Evolutionary conservation across 495 filamentous ascomycete species (phyloP).

Genomic region (Glonium stellatum): DNA sequence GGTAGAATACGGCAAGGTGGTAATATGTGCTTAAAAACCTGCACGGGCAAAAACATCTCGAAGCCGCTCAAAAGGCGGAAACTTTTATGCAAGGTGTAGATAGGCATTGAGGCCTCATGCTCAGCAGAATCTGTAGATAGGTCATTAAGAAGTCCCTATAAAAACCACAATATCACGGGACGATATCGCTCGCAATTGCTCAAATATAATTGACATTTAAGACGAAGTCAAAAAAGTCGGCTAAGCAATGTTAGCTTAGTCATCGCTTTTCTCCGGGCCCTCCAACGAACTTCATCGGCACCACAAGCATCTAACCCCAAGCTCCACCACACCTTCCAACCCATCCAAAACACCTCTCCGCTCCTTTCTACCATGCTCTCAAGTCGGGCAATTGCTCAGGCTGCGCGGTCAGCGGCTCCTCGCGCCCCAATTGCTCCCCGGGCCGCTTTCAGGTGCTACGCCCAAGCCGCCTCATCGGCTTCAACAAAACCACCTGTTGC

Average conservation of each 20-base stretch:
- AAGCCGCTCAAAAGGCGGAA: too few relatives aligned
- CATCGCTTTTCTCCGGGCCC: background rate
- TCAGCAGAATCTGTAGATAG: too few relatives aligned
- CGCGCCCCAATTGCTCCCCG: slow-evolving; percentile 37
- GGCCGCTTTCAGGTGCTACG: slow-evolving; percentile 55
- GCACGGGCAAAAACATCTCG: too few relatives aligned
- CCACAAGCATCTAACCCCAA: background rate
- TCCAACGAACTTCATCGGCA: background rate
- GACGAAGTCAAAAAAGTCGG: too few relatives aligned
- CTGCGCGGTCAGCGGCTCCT: slow-evolving; percentile 51
- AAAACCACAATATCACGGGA: too few relatives aligned
- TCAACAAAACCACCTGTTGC: slow-evolving; percentile 70
- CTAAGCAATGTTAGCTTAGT: background rate
- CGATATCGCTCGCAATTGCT: too few relatives aligned
- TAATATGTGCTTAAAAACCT: too few relatives aligned
- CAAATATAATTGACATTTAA: too few relatives aligned
- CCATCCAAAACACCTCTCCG: slow-evolving; percentile 24
- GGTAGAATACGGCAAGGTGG: too few relatives aligned
- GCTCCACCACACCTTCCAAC: slow-evolving; percentile 8
- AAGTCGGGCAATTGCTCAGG: slow-evolving; percentile 53
- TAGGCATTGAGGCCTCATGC: too few relatives aligned
- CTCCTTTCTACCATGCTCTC: slow-evolving; percentile 51
- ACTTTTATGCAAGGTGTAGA: too few relatives aligned
- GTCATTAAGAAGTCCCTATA: too few relatives aligned
- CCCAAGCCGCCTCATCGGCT: slow-evolving; percentile 56